phyloP scores from a whole-genome alignment of 805 yeast genomes.

The Myxozyma neglecta region DNA sequence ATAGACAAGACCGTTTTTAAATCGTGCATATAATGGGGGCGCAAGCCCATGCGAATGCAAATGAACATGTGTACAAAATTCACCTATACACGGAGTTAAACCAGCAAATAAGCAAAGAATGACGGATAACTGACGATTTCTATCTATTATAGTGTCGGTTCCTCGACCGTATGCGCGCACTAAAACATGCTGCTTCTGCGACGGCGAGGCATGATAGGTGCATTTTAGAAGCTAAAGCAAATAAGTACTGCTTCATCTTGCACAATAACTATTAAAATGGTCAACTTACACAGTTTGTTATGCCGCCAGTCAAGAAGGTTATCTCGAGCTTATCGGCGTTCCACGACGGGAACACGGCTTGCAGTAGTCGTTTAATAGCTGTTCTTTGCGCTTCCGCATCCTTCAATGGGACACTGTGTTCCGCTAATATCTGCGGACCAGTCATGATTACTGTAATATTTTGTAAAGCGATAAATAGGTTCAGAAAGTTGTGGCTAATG shows the following conservation, averaged over 20 bases:
- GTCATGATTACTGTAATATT: conserved; percentile 10
- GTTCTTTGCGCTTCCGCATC: conserved; percentile 12
- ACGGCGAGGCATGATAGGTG: conserved; percentile 9
- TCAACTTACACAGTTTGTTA: conserved; percentile 27
- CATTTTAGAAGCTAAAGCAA: conserved; percentile 19
- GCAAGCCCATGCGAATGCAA: conserved; percentile 62
- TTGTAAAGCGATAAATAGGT: too few relatives aligned
- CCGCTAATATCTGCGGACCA: conserved; percentile 14
- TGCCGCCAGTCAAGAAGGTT: conserved; percentile 24
- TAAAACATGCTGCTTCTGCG: conserved; percentile 37
- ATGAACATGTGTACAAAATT: conserved; percentile 66
- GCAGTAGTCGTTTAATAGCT: conserved; percentile 14
- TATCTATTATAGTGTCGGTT: conserved; percentile 67
- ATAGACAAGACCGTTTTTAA: conserved; percentile 70
- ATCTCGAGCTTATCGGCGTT: conserved; percentile 9
- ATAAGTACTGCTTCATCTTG: not conserved
- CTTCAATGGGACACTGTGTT: conserved; percentile 14
- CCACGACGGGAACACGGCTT: conserved; percentile 24
- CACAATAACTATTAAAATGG: too few relatives aligned
- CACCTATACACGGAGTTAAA: conserved; percentile 37
- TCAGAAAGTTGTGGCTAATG: not conserved
- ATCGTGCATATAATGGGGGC: conserved; percentile 65
- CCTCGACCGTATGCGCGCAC: conserved; percentile 76
- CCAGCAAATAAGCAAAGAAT: not conserved
- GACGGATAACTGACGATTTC: conserved; percentile 49